Conservation (phyloP, 2,329 filamentous ascomycete genomes). For the Aspergillus fischeri region DNA sequence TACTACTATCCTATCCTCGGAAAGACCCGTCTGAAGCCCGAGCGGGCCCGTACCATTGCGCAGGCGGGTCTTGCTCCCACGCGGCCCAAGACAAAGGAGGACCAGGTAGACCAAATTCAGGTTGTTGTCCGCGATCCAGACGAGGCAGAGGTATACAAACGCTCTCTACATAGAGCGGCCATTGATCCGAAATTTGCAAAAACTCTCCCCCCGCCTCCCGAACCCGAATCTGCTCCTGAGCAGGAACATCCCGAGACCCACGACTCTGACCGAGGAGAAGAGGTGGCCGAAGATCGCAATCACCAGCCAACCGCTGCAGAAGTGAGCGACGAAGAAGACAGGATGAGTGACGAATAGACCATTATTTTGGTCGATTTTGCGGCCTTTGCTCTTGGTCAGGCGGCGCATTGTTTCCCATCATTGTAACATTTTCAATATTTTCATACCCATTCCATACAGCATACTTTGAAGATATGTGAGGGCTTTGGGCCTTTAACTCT, state of each 20-base stretch:
- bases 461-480: not conserved
- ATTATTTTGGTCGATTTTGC: not conserved
- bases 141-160: conserved; percentile 46
- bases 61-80: conserved; percentile 38
- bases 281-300: conserved; percentile 4
- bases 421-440: conserved; percentile 3
- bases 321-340: conserved; percentile 12
- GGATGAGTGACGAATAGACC: conserved; percentile 20
- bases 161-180: conserved; percentile 41
- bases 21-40: conserved; percentile 53
- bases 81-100: conserved; percentile 38
- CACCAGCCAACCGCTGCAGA: conserved; percentile 10
- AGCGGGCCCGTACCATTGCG: conserved; percentile 41
- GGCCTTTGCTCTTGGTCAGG: not conserved
- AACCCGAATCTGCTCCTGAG: conserved; percentile 5
- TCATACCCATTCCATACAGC: conserved; percentile 7
- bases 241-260: conserved; percentile 8
- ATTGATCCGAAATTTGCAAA: conserved; percentile 44
- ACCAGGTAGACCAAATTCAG: conserved; percentile 52
- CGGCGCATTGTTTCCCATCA: conserved; percentile 1
- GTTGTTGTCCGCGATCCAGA: conserved; percentile 49
- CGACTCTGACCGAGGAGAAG: conserved; percentile 8
- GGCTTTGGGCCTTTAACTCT: not conserved
- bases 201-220: conserved; percentile 31
- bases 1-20: conserved; percentile 61